A percentile compares a stretch with the other conserved stretches of the same genome.
Conservation (phyloP, 2,329 filamentous ascomycete species). For the Aspergillus pseudoterreus region DNA sequence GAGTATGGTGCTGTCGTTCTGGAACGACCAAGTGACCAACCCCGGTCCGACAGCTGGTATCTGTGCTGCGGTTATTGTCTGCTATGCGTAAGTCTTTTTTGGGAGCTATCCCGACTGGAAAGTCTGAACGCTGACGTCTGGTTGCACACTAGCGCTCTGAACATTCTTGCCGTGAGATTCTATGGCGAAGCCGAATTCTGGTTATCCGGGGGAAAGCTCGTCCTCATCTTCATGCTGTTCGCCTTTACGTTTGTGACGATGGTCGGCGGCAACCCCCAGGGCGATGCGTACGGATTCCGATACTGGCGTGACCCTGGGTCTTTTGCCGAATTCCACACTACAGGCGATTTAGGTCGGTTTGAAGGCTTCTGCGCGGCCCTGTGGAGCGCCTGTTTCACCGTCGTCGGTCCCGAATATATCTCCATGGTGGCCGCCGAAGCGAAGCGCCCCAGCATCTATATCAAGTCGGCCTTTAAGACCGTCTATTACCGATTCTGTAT, state of each 20-base stretch:
- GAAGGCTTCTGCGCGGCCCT: slow-evolving; percentile 62
- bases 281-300: slow-evolving; percentile 67
- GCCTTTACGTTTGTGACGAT: slow-evolving; percentile 75
- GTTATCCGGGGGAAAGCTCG: slow-evolving; percentile 56
- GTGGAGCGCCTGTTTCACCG: slow-evolving; percentile 63
- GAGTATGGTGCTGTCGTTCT: slow-evolving; percentile 38
- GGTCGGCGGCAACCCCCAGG: slow-evolving; percentile 71
- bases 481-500: slow-evolving; percentile 70
- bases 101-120: neutral
- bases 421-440: slow-evolving; percentile 61
- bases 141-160: slow-evolving; percentile 48
- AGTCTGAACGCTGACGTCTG: neutral
- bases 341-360: slow-evolving; percentile 57
- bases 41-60: slow-evolving; percentile 32
- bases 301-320: slow-evolving; percentile 62
- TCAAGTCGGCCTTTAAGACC: slow-evolving; percentile 72
- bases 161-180: slow-evolving; percentile 64
- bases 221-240: slow-evolving; percentile 65
- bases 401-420: slow-evolving; percentile 64
- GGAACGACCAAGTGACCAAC: slow-evolving; percentile 30
- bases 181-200: slow-evolving; percentile 61
- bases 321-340: slow-evolving; percentile 61
- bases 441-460: slow-evolving; percentile 62
- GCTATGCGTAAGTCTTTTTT: slow-evolving; percentile 20
- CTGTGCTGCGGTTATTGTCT: slow-evolving; percentile 21